Conservation (phyloP, 2,329 filamentous ascomycete species). For the Claviceps paspali region DNA sequence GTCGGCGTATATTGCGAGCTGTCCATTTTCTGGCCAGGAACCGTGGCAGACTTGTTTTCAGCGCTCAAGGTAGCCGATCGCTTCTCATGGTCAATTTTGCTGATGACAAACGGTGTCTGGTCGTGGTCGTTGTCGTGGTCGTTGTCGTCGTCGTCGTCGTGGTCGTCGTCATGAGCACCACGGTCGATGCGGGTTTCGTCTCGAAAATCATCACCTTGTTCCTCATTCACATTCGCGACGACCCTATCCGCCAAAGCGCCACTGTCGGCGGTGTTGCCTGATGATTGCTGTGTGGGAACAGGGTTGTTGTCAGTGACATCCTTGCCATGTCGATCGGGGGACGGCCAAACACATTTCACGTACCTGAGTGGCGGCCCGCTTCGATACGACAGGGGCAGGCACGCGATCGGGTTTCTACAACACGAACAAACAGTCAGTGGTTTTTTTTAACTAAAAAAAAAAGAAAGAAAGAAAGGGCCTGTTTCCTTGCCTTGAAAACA, state of each 20-base stretch:
- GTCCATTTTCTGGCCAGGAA: slow-evolving; percentile 19
- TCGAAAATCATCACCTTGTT: slow-evolving; percentile 1
- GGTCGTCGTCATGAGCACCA: not conserved
- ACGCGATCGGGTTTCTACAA: slow-evolving; percentile 2
- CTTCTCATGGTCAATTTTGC: slow-evolving; percentile 7
- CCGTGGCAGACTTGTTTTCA: not conserved
- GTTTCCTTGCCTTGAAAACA: not conserved
- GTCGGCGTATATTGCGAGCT: slow-evolving; percentile 38
- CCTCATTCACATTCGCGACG: not conserved
- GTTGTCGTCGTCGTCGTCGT: slow-evolving; percentile 1
- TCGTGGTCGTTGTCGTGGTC: not conserved
- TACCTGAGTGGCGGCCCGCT: slow-evolving; percentile 1
- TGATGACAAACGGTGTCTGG: not conserved
- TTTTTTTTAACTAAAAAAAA: not conserved
- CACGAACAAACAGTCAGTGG: not conserved
- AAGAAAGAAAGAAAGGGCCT: not conserved
- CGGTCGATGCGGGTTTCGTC: slow-evolving; percentile 2
- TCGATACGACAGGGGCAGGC: not conserved
- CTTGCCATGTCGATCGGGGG: slow-evolving; percentile 4
- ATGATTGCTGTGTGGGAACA: slow-evolving; percentile 4
- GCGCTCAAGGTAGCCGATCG: slow-evolving; percentile 1
- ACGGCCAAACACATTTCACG: no score
- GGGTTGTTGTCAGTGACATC: slow-evolving; percentile 2
- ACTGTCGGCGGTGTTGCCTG: not conserved
- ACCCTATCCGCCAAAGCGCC: slow-evolving; percentile 2